These are phyloP conservation scores for Hordeum marinum DNA, from an alignment of 176 grass and related monocot genomes.

Conservation along the genomic window DNA sequence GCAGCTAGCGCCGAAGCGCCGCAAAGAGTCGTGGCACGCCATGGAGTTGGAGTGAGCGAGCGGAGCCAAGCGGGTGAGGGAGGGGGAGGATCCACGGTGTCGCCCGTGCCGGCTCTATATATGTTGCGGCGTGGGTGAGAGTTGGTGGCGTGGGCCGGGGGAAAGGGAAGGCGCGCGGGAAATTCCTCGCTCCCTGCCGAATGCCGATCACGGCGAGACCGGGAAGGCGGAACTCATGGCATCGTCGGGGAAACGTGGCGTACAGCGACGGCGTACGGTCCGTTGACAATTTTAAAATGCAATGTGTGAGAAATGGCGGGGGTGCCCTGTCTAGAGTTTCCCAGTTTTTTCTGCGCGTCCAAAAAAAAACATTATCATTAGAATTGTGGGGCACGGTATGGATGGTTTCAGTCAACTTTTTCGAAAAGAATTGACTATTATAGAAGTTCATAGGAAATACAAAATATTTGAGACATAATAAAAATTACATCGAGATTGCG, in stretches of 20 bases:
- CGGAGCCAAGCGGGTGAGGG: background rate
- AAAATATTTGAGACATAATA: too few species aligned
- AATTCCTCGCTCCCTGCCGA: background rate
- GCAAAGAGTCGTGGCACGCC: background rate
- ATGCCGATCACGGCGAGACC: background rate
- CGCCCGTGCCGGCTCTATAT: background rate
- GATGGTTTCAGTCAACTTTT: too few species aligned
- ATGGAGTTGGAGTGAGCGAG: background rate
- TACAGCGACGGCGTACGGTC: background rate
- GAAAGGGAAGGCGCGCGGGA: slow-evolving; percentile 1
- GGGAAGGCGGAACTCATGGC: background rate
- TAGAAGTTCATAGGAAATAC: too few species aligned
- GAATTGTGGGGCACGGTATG: background rate
- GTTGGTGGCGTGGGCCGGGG: background rate
- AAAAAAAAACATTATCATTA: background rate
- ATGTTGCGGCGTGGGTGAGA: background rate
- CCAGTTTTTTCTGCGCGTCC: background rate
- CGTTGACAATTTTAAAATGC: background rate
- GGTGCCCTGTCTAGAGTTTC: background rate
- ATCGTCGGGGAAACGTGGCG: background rate
- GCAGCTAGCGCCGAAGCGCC: background rate
- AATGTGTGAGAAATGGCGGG: background rate
- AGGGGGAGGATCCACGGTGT: background rate
- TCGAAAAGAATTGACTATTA: too few species aligned
- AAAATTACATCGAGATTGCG: too few species aligned